phyloP scores from a whole-genome alignment of 768 basidiomycete genomes.

The Clitopilus passeckerianus region DNA sequence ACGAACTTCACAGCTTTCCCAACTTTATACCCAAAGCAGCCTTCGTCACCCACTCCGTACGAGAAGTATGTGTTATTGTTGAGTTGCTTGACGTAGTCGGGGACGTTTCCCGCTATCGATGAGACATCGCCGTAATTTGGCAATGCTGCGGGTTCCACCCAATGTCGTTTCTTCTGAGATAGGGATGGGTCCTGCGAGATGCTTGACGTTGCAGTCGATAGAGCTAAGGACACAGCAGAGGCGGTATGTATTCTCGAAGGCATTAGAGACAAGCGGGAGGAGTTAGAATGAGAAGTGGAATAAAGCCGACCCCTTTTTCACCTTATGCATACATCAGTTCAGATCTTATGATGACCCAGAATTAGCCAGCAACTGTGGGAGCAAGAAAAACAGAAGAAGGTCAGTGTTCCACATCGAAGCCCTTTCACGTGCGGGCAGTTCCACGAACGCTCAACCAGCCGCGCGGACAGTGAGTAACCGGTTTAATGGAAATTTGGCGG shows the following conservation, averaged over 20 bases:
- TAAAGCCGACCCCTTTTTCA: not conserved
- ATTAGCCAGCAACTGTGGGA: constrained; percentile 11
- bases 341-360: not conserved
- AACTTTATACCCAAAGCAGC: constrained; percentile 57
- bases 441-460: constrained; percentile 11
- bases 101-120: constrained; percentile 57
- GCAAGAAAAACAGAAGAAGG: constrained; percentile 11
- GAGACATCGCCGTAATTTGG: constrained; percentile 56
- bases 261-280: constrained; percentile 10
- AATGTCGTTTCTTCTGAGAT: constrained; percentile 27
- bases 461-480: constrained; percentile 20
- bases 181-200: constrained; percentile 16
- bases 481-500: constrained; percentile 32
- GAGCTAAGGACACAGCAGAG: constrained; percentile 14
- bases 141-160: constrained; percentile 63
- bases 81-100: constrained; percentile 60
- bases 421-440: constrained; percentile 19
- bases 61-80: constrained; percentile 61
- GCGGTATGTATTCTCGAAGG: constrained; percentile 24
- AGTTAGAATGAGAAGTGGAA: not conserved
- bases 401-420: not conserved
- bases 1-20: constrained; percentile 58
- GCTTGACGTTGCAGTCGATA: constrained; percentile 18
- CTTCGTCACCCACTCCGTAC: constrained; percentile 65
- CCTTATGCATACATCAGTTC: not conserved